These are phyloP conservation scores for Fusarium proliferatum DNA, from an alignment of 2,329 filamentous ascomycete species.

Conservation along the genomic window DNA sequence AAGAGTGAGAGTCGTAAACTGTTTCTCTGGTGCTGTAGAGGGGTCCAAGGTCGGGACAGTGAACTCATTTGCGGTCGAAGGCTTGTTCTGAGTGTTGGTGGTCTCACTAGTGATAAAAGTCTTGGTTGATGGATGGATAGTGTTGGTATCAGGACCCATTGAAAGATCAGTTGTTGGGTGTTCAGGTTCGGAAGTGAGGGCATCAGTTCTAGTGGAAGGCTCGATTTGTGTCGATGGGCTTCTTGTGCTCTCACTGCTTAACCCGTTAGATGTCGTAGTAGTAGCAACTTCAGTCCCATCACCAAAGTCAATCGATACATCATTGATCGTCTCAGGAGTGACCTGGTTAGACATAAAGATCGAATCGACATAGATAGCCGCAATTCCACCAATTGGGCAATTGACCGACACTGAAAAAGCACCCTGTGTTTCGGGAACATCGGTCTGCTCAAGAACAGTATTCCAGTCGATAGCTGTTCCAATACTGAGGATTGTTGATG, in stretches of 20 bases:
- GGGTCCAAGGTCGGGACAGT: not conserved
- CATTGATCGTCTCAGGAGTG: slow-evolving; percentile 27
- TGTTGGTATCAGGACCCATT: not conserved
- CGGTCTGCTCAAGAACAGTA: not conserved
- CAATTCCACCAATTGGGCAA: slow-evolving; percentile 6
- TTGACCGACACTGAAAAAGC: not conserved
- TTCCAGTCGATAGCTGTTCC: slow-evolving; percentile 1
- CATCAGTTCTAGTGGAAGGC: not conserved
- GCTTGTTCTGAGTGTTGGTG: not conserved
- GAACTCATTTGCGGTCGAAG: not conserved
- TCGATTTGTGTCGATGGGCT: not conserved
- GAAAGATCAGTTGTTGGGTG: not conserved
- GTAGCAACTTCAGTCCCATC: not conserved
- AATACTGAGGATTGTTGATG: not conserved
- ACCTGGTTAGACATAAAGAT: slow-evolving; percentile 39
- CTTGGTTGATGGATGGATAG: not conserved
- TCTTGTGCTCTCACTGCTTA: not conserved
- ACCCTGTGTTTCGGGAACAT: not conserved
- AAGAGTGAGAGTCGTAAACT: too few species aligned
- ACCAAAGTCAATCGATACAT: slow-evolving; percentile 16
- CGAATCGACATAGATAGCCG: slow-evolving; percentile 24
- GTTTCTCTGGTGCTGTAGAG: too few species aligned
- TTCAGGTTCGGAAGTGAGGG: not conserved
- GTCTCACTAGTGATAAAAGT: not conserved
- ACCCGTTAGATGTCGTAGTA: rapidly evolving